phyloP scores from a whole-genome alignment of 2,329 filamentous ascomycete species.

The Blastomyces gilchristii region DNA sequence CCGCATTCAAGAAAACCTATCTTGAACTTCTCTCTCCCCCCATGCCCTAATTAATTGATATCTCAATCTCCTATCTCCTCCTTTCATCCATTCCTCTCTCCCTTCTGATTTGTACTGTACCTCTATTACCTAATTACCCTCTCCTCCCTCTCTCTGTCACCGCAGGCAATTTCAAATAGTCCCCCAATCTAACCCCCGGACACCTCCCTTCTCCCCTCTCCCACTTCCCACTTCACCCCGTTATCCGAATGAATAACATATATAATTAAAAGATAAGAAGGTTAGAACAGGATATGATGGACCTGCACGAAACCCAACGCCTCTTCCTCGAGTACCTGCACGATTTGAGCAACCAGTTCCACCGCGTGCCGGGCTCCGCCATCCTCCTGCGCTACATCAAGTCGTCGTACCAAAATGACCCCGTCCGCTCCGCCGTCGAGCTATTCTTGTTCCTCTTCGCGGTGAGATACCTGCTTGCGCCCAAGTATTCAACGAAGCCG shows the following conservation, averaged over 20 bases:
- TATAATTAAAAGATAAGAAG: too few relatives aligned
- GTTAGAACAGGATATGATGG: constrained; percentile 36
- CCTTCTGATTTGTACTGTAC: too few relatives aligned
- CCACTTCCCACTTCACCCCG: neutral
- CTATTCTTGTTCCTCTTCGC: constrained; percentile 91
- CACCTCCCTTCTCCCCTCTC: neutral
- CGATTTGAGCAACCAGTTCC: constrained; percentile 57
- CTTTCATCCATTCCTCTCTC: too few relatives aligned
- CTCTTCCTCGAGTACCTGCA: constrained; percentile 46
- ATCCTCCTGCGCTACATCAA: constrained; percentile 92
- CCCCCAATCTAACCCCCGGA: neutral
- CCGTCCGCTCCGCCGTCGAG: constrained; percentile 85
- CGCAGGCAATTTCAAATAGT: neutral
- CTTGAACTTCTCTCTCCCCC: too few relatives aligned
- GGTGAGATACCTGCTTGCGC: constrained; percentile 81
- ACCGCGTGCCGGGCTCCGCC: constrained; percentile 84
- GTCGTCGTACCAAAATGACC: constrained; percentile 96
- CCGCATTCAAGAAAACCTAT: neutral
- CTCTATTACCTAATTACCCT: too few relatives aligned
- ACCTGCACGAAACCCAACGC: constrained; percentile 46
- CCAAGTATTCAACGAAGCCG: constrained; percentile 85
- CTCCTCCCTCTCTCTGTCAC: neutral
- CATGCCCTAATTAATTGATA: too few relatives aligned
- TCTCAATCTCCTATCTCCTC: too few relatives aligned
- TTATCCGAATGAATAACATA: neutral